These are phyloP conservation scores for Kodamaea nitidulidarum DNA, from an alignment of 805 yeast genomes.

Conservation along the genomic window DNA sequence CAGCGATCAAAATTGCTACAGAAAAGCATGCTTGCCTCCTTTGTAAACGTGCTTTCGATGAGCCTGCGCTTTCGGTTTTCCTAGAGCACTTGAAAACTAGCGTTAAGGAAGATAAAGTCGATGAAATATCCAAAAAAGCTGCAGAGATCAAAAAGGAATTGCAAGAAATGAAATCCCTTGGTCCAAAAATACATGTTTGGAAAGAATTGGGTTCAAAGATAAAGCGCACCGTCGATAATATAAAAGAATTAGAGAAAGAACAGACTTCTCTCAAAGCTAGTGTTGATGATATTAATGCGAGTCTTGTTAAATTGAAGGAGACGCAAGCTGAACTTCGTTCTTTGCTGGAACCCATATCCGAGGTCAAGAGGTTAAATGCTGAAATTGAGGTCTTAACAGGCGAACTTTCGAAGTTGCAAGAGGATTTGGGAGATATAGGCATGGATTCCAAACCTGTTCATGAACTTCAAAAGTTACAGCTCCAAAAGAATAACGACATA, in stretches of 20 bases:
- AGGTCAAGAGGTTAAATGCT: conserved; percentile 28
- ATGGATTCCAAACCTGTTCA: conserved; percentile 33
- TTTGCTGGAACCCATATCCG: conserved; percentile 27
- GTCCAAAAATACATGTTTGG: conserved; percentile 24
- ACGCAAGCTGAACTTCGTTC: conserved; percentile 14
- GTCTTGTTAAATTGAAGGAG: background rate
- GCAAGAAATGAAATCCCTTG: conserved; percentile 26
- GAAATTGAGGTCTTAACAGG: conserved; percentile 26
- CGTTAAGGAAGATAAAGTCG: conserved; percentile 25
- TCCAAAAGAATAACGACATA: conserved; percentile 33
- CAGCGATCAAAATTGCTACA: conserved; percentile 64
- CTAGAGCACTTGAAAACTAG: conserved; percentile 25
- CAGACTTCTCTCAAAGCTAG: conserved; percentile 1
- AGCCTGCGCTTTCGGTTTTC: conserved; percentile 27
- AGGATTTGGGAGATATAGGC: conserved; percentile 38
- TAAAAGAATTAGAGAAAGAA: conserved; percentile 3
- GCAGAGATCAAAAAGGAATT: conserved; percentile 30
- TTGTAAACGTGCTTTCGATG: conserved; percentile 65
- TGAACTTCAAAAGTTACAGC: conserved; percentile 45
- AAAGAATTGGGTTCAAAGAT: conserved; percentile 19
- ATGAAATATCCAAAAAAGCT: conserved; percentile 27
- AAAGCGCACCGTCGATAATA: conserved; percentile 6
- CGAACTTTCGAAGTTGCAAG: conserved; percentile 24
- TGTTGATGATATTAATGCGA: background rate
- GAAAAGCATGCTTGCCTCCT: conserved; percentile 58